phyloP scores from a whole-genome alignment of 2,329 filamentous ascomycete species.

The Aspergillus amoenus region DNA sequence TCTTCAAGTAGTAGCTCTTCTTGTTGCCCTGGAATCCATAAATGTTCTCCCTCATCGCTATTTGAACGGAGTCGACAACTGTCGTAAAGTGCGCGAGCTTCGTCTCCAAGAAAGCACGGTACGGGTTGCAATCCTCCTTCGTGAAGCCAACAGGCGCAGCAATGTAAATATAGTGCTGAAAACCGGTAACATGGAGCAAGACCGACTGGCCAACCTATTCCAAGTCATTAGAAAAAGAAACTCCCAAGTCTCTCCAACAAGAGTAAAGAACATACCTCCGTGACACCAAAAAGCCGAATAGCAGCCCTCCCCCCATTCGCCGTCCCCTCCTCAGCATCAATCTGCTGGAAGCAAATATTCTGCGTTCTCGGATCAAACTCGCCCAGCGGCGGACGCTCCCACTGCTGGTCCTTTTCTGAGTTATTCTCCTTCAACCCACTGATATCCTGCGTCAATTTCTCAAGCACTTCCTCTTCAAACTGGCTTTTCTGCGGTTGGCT shows the following conservation, averaged over 20 bases:
- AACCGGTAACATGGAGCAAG: conserved; percentile 90
- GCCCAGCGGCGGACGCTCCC: conserved; percentile 67
- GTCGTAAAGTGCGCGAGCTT: conserved; percentile 72
- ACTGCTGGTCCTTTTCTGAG: conserved; percentile 89
- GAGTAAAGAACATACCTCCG: conserved; percentile 56
- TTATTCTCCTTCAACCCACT: conserved; percentile 81
- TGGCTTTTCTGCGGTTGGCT: conserved; percentile 75
- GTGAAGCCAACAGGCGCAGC: conserved; percentile 82
- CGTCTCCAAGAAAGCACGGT: conserved; percentile 76
- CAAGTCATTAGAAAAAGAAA: conserved; percentile 12
- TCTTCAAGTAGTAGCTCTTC: conserved; percentile 88
- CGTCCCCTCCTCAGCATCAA: conserved; percentile 89
- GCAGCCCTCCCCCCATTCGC: conserved; percentile 73
- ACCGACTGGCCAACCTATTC: conserved; percentile 75
- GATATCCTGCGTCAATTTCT: conserved; percentile 95
- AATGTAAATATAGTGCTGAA: conserved; percentile 94
- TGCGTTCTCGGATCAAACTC: conserved; percentile 65
- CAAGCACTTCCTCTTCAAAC: conserved; percentile 90
- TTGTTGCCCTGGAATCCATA: conserved; percentile 93
- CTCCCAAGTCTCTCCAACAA: background rate
- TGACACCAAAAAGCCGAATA: conserved; percentile 92
- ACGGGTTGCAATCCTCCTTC: conserved; percentile 73
- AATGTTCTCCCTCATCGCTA: conserved; percentile 85
- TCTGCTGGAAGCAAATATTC: conserved; percentile 86
- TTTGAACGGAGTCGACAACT: conserved; percentile 74